Percentiles rank a stretch among this genome's conserved stretches.
phyloP scores from a whole-genome alignment of 192 early-diverging fungal genomes.

The Coemansia sp. region DNA sequence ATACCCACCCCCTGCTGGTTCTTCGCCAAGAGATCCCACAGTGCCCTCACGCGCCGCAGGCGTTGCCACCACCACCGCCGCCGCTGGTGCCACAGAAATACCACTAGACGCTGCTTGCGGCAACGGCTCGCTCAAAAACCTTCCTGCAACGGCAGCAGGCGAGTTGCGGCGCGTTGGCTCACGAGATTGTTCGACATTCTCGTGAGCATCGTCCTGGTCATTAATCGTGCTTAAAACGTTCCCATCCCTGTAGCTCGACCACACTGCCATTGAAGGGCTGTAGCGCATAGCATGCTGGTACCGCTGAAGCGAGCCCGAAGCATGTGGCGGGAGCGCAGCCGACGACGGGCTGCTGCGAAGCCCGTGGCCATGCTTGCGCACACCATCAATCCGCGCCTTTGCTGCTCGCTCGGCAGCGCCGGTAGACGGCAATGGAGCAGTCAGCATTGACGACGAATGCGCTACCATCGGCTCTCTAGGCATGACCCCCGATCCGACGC shows the following conservation, averaged over 20 bases:
- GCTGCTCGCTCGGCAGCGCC: slow-evolving; percentile 8
- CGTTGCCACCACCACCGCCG: background rate
- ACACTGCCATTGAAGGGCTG: slow-evolving; percentile 32
- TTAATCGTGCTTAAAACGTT: slow-evolving; percentile 17
- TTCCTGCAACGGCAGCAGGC: slow-evolving; percentile 1
- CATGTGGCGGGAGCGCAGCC: background rate
- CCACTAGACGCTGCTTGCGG: background rate
- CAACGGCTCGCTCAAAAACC: background rate
- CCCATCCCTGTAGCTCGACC: slow-evolving; percentile 40
- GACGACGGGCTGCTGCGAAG: slow-evolving; percentile 4
- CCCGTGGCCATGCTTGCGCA: slow-evolving; percentile 1
- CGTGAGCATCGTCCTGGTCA: slow-evolving; percentile 21
- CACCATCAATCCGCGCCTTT: background rate
- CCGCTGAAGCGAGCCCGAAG: slow-evolving; percentile 35
- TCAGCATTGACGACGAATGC: slow-evolving; percentile 28
- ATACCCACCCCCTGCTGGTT: slow-evolving; percentile 12
- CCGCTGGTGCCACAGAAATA: background rate
- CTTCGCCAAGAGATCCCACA: slow-evolving; percentile 16
- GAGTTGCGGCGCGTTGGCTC: background rate
- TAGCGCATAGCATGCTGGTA: slow-evolving; percentile 16
- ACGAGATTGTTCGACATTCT: background rate
- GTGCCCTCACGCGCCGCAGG: slow-evolving; percentile 1
- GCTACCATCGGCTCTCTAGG: slow-evolving; percentile 30
- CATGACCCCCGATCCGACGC: slow-evolving; percentile 26
- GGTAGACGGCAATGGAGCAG: slow-evolving; percentile 10